Evolutionary conservation across 2,329 filamentous ascomycete genomes (phyloP), one percentile per base, ranked within the genome.

Genomic region (Fusarium illudens): DNA sequence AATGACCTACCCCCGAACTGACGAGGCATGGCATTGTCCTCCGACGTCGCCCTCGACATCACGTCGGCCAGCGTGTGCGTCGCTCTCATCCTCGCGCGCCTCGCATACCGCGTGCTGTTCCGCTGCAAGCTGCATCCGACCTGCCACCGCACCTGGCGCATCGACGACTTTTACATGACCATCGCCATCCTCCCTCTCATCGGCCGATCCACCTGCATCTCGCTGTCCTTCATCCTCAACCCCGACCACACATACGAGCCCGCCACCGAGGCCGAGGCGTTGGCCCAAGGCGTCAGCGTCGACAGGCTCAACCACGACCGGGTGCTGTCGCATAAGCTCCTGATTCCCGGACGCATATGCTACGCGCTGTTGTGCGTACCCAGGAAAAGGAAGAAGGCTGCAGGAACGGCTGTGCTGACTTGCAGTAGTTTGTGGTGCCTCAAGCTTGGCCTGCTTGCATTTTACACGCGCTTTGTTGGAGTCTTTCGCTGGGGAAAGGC

Each of bases 91-190:
- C 32, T 76, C 53, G 61, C 67, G 22, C 75, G 75, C 48, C 74
- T 73, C 46, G 29, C 64, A 27, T 77, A 77, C 58, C 75, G 75
- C 17, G 19, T 75, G 9, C 17, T 76, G 3, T 71, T 62, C 52
- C 74, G 72, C 17, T 77, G 75, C 58, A 64, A 65, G 19, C 57
- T 69, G 10, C 75, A 77, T 62, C 50, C 44, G 11, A 68, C 70
- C 22, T 77, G 75, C 60, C 75, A 77, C 51, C 74, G 75, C 1
- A 70, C 52, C 17, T 77, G 75, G 75, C 75, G 74, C 61, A 65
- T 67, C 64, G 75, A 77, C 61, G 75, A 77, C 49, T 70, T 74
- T 30, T 77, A 76, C 68, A 76, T 77, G 73, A 74, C 73, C 15
- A 64, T 77, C 8, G 75, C 75, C 5, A 65, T 77, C 6, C 42